Conservation (phyloP, 345 rosid species). For the Heritiera littoralis region DNA sequence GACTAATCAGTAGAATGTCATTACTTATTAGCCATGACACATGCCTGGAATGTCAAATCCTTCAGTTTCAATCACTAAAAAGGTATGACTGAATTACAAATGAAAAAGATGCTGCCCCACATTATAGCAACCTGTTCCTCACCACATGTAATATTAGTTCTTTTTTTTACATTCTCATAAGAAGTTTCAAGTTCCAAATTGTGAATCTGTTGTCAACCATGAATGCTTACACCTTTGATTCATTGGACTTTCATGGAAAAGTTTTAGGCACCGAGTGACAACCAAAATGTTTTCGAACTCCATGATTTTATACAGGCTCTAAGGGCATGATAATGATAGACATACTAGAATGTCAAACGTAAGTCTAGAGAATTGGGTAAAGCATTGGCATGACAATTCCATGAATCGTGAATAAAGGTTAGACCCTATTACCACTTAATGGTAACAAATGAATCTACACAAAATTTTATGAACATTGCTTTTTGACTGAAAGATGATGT, state of each 20-base stretch:
- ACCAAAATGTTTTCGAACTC: neutral
- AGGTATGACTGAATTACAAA: neutral
- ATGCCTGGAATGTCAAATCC: neutral
- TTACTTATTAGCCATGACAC: neutral
- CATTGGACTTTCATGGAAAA: neutral
- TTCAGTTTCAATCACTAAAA: neutral
- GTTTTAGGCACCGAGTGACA: neutral
- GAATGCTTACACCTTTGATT: neutral
- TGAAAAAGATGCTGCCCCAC: neutral
- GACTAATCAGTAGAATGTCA: neutral
- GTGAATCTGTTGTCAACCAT: neutral
- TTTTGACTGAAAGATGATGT: neutral
- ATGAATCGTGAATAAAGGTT: neutral
- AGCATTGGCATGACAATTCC: neutral
- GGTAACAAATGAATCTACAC: slow-evolving; percentile 10
- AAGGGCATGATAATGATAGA: neutral
- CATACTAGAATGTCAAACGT: neutral
- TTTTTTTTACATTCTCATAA: neutral
- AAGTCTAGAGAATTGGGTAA: neutral
- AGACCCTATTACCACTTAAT: neutral
- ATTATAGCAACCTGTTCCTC: too few species aligned
- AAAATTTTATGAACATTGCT: neutral
- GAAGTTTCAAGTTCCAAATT: neutral
- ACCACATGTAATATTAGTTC: neutral
- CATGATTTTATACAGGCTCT: neutral